Evolutionary conservation across 2,329 filamentous ascomycete genomes (phyloP).

Genomic region (Xylariaceae sp.): DNA sequence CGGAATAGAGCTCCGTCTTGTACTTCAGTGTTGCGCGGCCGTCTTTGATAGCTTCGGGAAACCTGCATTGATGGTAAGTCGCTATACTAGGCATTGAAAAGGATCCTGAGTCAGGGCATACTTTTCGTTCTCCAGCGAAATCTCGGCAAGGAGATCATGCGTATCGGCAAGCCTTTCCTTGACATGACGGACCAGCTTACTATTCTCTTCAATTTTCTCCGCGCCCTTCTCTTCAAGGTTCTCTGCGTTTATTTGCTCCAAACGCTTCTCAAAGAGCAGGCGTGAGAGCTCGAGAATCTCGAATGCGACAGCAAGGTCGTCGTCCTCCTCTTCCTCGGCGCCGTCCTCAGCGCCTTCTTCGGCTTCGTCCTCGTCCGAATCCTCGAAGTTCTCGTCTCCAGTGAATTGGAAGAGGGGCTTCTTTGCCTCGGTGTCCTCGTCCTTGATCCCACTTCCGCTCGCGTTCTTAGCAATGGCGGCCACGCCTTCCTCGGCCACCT

Average conservation of each 20-base stretch:
- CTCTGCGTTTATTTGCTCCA: constrained; percentile 34
- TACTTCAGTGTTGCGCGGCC: constrained; percentile 68
- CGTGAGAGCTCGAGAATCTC: constrained; percentile 77
- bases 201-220: constrained; percentile 26
- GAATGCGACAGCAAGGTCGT: constrained; percentile 73
- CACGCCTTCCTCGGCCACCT: constrained; percentile 38
- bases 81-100: too few relatives aligned
- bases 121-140: constrained; percentile 92
- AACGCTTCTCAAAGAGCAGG: constrained; percentile 51
- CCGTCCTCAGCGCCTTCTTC: constrained; percentile 43
- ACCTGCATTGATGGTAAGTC: too few relatives aligned
- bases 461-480: constrained; percentile 36
- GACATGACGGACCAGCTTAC: constrained; percentile 46
- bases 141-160: constrained; percentile 89
- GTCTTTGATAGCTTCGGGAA: constrained; percentile 79
- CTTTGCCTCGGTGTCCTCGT: constrained; percentile 38
- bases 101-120: too few relatives aligned
- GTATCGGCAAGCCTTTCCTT: constrained; percentile 88
- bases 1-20: constrained; percentile 69
- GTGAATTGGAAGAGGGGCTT: constrained; percentile 87
- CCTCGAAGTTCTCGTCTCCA: constrained; percentile 88
- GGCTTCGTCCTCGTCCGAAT: constrained; percentile 59
- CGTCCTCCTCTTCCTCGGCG: constrained; percentile 41
- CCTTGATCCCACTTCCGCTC: constrained; percentile 30
- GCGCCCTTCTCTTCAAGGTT: constrained; percentile 28